A percentile compares a stretch with the other conserved stretches of the same genome.
phyloP scores from a whole-genome alignment of 2,329 filamentous ascomycete genomes.

The Cladosporium sp. region DNA sequence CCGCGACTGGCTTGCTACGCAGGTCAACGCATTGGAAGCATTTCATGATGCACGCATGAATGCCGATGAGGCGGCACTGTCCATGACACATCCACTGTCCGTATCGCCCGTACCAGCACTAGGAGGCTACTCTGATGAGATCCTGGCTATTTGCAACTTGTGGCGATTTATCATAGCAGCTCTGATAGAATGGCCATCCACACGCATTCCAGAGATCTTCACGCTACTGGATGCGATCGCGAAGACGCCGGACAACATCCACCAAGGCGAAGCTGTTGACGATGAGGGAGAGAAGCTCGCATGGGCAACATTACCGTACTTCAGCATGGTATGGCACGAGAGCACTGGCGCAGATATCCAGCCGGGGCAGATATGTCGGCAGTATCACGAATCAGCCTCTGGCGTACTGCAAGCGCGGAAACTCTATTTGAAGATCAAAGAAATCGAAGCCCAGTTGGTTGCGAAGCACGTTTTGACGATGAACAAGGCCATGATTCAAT shows the following conservation, averaged over 20 bases:
- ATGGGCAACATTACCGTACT: neutral
- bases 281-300: neutral
- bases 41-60: neutral
- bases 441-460: neutral
- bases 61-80: constrained; percentile 2
- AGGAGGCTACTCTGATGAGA: constrained; percentile 4
- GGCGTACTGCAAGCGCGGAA: neutral
- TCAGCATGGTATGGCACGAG: neutral
- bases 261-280: neutral
- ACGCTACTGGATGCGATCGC: neutral
- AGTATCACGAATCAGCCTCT: neutral
- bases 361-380: neutral
- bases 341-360: neutral
- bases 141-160: neutral
- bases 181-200: constrained; percentile 1
- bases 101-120: neutral
- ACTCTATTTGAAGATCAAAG: neutral
- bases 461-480: neutral
- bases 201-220: neutral
- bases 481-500: neutral
- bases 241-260: neutral
- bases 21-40: neutral
- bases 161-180: neutral
- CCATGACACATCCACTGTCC: constrained; percentile 2
- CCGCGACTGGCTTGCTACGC: neutral